These are phyloP conservation scores for Crucihimalaya himalaica DNA, from an alignment of 345 rosid species.

Conservation along the genomic window DNA sequence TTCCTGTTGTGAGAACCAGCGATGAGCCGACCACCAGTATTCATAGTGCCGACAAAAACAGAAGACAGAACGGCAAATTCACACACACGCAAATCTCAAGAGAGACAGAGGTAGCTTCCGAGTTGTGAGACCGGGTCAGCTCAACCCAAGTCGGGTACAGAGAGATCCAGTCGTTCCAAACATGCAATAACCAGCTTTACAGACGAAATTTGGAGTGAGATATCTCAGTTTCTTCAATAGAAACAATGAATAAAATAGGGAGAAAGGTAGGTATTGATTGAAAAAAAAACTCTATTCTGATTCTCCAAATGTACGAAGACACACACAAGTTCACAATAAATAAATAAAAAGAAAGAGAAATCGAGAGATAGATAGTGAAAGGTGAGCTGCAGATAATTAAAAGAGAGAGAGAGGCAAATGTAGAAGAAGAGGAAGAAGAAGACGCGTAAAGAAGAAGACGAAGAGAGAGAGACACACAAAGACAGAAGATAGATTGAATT, in stretches of 20 bases:
- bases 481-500: not conserved
- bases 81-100: conserved; percentile 1
- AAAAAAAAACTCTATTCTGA: not conserved
- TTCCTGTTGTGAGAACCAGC: conserved; percentile 96
- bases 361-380: conserved; percentile 25
- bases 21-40: conserved; percentile 71
- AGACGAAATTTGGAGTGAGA: not conserved
- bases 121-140: not conserved
- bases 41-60: conserved; percentile 45
- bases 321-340: conserved; percentile 16
- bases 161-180: conserved; percentile 25
- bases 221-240: not conserved
- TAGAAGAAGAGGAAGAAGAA: conserved; percentile 8
- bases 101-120: conserved; percentile 15
- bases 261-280: conserved; percentile 1
- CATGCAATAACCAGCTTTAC: conserved; percentile 22
- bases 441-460: conserved; percentile 36
- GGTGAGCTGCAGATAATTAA: conserved; percentile 19
- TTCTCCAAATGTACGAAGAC: not conserved
- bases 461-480: not conserved
- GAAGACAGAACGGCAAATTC: not conserved
- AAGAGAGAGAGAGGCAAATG: not conserved
- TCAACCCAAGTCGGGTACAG: conserved; percentile 11
- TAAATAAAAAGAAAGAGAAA: conserved; percentile 18
- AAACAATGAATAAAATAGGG: not conserved